Percentiles rank a stretch among this genome's conserved stretches.
phyloP scores from a whole-genome alignment of 2,329 filamentous ascomycete genomes.

The Podosphaera aphanis region DNA sequence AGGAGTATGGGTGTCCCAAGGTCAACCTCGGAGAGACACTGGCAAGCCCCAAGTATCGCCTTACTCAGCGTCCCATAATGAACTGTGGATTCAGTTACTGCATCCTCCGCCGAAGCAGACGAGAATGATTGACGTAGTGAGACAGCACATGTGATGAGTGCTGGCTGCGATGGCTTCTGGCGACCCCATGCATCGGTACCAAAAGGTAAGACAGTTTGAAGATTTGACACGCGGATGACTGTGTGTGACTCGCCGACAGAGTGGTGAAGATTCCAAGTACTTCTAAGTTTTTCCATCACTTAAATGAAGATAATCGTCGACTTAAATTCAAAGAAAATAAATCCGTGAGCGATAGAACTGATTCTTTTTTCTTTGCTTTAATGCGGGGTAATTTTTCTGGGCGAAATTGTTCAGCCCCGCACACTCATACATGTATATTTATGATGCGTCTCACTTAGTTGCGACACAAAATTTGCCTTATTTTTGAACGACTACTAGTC shows the following conservation, averaged over 20 bases:
- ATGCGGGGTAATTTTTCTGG: too few relatives aligned
- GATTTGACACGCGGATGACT: constrained; percentile 35
- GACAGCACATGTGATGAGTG: constrained; percentile 34
- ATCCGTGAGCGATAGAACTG: too few relatives aligned
- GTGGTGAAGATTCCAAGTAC: constrained; percentile 4
- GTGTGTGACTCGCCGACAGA: constrained; percentile 22
- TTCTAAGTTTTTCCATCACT: neutral
- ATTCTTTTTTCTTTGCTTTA: too few relatives aligned
- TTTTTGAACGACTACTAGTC: too few relatives aligned
- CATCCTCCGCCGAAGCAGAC: constrained; percentile 30
- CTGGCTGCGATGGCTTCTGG: constrained; percentile 29
- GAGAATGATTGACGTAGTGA: constrained; percentile 29
- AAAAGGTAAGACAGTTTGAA: constrained; percentile 27
- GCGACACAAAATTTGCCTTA: too few relatives aligned
- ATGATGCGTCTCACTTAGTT: too few relatives aligned
- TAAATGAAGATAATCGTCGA: too few relatives aligned
- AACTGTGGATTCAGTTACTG: constrained; percentile 27
- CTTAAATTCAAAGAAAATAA: too few relatives aligned
- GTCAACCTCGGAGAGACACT: constrained; percentile 3
- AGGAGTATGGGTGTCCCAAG: constrained; percentile 3
- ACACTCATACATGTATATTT: too few relatives aligned
- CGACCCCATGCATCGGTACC: constrained; percentile 33
- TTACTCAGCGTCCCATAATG: constrained; percentile 55
- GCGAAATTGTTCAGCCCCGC: too few relatives aligned
- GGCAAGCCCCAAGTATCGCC: constrained; percentile 25